Base-by-base conservation (phyloP, 2,329 filamentous ascomycete genomes). In the Phaeosphaeria sp. region DNA sequence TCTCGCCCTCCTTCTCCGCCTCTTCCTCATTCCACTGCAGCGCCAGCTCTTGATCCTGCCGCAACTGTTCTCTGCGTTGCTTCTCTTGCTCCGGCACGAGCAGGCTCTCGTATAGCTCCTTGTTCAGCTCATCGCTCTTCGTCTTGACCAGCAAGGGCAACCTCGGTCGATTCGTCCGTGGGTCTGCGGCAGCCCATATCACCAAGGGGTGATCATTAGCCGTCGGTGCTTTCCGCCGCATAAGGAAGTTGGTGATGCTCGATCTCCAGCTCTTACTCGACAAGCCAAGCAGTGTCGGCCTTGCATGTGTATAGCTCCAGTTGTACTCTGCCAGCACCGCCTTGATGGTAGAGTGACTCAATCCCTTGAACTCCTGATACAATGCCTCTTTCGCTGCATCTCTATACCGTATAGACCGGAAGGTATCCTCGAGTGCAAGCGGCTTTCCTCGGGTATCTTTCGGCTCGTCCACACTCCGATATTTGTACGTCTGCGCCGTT, bases 291-390 rank as follows among this genome's bases (percentile, higher is more conserved):
- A 95, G 84, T 1, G 89, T 90, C 17, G 85, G 85, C 36, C 91
- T 84, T 13, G 90, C 88, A 27, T 89, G 84, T 21, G 89, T 86
- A 68, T 94, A 95, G 9, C 89, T 90, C 76, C 91, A 88, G 77
- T 95, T 95, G 70, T 85, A 87, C 75, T 95, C 91, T 50, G 90
- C 91, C 48, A 95, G 83, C 7, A 95, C 90, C 9, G 89, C 91
- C 70, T 89, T 87, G 76, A 94, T 90, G 3, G 90, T 88, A 1
- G 90, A 91, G 56, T 86, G 85, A 13, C 89, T 88, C 43, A 94
- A 79, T 20, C 88, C 89, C 67, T 87, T 89, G 79, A 94, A 95
- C 76, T 95, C 91, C 55, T 87, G 85, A 75, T 87, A 89, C 22
- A 90, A 84, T 22, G 91, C 80, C n/a, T 80, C 77, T 71, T 86